Evolutionary conservation across 129 eudicot genomes (phyloP), one percentile per base, ranked within the genome.

Genomic region (Pittosporum tobira): DNA sequence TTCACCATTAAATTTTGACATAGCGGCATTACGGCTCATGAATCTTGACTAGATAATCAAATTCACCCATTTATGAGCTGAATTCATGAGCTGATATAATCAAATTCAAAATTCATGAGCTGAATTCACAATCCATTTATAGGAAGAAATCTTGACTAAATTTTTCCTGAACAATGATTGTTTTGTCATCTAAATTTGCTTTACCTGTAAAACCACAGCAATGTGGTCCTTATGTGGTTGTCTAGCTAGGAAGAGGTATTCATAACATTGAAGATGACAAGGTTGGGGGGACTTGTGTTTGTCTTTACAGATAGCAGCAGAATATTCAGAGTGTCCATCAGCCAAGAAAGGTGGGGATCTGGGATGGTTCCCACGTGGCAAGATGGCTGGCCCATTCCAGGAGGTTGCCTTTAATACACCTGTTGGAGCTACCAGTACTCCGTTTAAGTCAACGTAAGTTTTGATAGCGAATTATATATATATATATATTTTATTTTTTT

Each of bases 281-380:
- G 3, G 40, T 19, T 18, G 21, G 46, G 15, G 64, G 11, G 37
- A 36, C 31, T 46, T 5, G 18, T 60, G 37, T 65, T 31, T 30
- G 18, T 70, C 47, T 69, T 57, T 71, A 29, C 82, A 93, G 99
- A 13, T 93, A 66, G 99, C 99, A 27, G 93, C 93, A 20, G 94
- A 84, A 66, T 93, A 87, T 64, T 93, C 99, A 9, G 99, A 93
- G 74, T 93, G 99, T 56, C 96, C 99, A 54, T 93, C 99, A 11
- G 99, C 88, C 45, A 93, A 93, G 81, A 93, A 93, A 59, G 99
- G 99, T 59, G 99, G 99, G 18, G 99, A 93, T 59, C 69, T 93
- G 3, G 96, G 99, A 75, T 93, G 99, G 99, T 93, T 93, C 66
- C 96, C 99, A 27, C 96, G 99, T 24, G 99, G 99, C 51, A 93